These are phyloP conservation scores for Colletotrichum shisoi DNA, from an alignment of 2,329 filamentous ascomycete species.

Conservation along the genomic window DNA sequence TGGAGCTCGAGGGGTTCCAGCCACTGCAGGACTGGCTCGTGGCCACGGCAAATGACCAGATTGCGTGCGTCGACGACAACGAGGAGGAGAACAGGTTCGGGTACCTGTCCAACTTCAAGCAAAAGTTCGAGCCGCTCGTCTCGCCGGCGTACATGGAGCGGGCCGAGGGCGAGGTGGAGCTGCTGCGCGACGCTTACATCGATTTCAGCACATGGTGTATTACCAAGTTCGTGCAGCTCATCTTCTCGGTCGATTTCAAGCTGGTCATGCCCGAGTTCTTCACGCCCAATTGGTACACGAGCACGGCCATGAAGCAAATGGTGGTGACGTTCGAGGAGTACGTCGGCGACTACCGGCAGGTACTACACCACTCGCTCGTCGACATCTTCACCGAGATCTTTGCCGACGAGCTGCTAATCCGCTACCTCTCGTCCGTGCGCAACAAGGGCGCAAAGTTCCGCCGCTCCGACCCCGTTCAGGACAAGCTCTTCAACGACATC, in stretches of 20 bases:
- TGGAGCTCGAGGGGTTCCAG: slow-evolving; percentile 73
- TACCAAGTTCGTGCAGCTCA: slow-evolving; percentile 81
- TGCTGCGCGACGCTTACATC: slow-evolving; percentile 88
- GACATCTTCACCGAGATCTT: slow-evolving; percentile 95
- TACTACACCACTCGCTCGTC: slow-evolving; percentile 84
- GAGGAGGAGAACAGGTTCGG: slow-evolving; percentile 77
- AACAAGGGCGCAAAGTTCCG: slow-evolving; percentile 92
- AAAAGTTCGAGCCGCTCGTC: slow-evolving; percentile 82
- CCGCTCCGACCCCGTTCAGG: slow-evolving; percentile 83
- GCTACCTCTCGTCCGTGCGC: slow-evolving; percentile 82
- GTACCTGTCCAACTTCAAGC: slow-evolving; percentile 86
- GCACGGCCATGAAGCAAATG: slow-evolving; percentile 90
- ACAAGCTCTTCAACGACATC: slow-evolving; percentile 94
- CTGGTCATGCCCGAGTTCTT: slow-evolving; percentile 88
- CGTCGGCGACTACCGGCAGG: slow-evolving; percentile 81
- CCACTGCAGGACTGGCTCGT: slow-evolving; percentile 94
- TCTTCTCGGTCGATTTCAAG: slow-evolving; percentile 90
- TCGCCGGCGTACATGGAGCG: slow-evolving; percentile 81
- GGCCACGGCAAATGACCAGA: slow-evolving; percentile 97
- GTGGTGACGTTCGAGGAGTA: slow-evolving; percentile 96
- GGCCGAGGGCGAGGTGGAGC: slow-evolving; percentile 74
- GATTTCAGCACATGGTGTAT: slow-evolving; percentile 95
- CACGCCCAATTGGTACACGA: slow-evolving; percentile 86
- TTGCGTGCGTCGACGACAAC: slow-evolving; percentile 95
- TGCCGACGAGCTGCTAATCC: slow-evolving; percentile 85